Conservation (phyloP, 495 filamentous ascomycete genomes). For the Lasiosphaeriaceae sp. region DNA sequence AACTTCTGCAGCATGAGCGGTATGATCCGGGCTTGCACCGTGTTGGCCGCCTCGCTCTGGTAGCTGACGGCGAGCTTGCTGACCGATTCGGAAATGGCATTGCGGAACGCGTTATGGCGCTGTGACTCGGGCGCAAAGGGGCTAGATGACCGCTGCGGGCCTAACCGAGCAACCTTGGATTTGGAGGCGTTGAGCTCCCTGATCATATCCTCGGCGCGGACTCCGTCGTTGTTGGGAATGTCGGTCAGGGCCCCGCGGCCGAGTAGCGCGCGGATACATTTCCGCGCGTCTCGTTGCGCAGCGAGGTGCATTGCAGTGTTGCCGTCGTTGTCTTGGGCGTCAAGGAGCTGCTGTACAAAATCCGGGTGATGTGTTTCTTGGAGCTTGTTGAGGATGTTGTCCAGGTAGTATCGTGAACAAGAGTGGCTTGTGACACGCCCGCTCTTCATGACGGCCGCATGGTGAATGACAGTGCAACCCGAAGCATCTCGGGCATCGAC, state of each 20-base stretch:
- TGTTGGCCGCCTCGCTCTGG: slow-evolving; percentile 55
- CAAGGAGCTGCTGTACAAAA: slow-evolving; percentile 64
- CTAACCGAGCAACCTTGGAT: slow-evolving; percentile 37
- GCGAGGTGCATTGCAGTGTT: slow-evolving; percentile 89
- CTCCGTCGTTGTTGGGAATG: slow-evolving; percentile 71
- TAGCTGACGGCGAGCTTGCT: slow-evolving; percentile 35
- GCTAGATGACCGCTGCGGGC: slow-evolving; percentile 55
- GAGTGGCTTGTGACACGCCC: slow-evolving; percentile 70
- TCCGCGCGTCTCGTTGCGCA: slow-evolving; percentile 70
- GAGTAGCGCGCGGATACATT: slow-evolving; percentile 67
- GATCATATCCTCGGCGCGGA: slow-evolving; percentile 74
- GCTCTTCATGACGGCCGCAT: slow-evolving; percentile 79
- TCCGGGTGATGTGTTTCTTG: slow-evolving; percentile 60
- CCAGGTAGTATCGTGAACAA: slow-evolving; percentile 86
- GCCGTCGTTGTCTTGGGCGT: slow-evolving; percentile 74
- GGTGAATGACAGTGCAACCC: slow-evolving; percentile 84
- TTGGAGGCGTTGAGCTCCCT: slow-evolving; percentile 52
- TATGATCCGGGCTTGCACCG: slow-evolving; percentile 53
- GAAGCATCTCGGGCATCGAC: slow-evolving; percentile 70
- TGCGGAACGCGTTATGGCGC: slow-evolving; percentile 38
- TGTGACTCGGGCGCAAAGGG: slow-evolving; percentile 56
- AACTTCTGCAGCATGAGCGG: slow-evolving; percentile 55
- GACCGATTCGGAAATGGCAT: slow-evolving; percentile 33
- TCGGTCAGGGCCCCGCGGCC: slow-evolving; percentile 71
- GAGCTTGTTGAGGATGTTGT: slow-evolving; percentile 82